Conservation (phyloP, 73 alveolate genomes). For the Paramecium tetraurelia region DNA sequence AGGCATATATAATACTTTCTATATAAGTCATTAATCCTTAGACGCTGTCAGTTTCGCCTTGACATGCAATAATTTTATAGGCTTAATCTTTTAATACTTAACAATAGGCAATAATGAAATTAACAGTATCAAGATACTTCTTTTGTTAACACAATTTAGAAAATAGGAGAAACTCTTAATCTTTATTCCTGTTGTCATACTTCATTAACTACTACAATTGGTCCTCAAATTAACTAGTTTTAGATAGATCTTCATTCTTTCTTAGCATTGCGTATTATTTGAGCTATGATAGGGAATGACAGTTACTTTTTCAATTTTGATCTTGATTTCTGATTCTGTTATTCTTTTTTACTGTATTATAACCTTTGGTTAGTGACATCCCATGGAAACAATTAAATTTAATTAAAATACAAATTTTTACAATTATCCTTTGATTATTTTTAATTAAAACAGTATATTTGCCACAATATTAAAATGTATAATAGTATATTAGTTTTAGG, state of each 20-base stretch:
- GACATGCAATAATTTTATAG: neutral
- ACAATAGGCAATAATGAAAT: neutral
- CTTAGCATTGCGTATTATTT: neutral
- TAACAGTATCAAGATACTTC: neutral
- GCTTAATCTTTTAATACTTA: neutral
- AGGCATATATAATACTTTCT: constrained; percentile 10
- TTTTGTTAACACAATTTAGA: neutral
- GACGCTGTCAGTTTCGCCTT: neutral
- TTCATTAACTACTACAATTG: neutral
- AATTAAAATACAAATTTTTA: neutral
- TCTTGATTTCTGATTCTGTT: neutral
- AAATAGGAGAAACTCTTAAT: neutral
- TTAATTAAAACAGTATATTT: neutral
- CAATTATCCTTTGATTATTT: neutral
- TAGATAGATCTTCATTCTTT: neutral
- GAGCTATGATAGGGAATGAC: neutral
- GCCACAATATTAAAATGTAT: constrained; percentile 33
- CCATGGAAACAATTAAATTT: neutral
- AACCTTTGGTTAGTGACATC: neutral
- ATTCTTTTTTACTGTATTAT: neutral
- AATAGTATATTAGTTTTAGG: constrained; percentile 24
- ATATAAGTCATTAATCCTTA: neutral
- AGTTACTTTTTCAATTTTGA: neutral
- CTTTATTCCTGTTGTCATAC: neutral
- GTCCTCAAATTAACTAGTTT: neutral